phyloP scores from a whole-genome alignment of 345 rosid species.

The Cardamine occulta region DNA sequence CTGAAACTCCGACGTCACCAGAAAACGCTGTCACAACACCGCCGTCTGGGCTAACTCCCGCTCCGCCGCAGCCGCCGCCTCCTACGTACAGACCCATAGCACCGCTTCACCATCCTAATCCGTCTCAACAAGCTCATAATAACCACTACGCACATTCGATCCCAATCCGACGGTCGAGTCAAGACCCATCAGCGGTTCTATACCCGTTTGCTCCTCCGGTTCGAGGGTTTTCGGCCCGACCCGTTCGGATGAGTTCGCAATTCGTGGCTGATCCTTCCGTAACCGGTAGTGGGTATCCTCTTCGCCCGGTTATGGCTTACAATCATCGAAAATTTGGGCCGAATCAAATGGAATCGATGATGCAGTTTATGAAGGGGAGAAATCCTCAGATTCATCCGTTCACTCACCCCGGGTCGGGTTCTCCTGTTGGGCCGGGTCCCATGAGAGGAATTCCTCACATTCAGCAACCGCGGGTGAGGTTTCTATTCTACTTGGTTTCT shows the following conservation, averaged over 20 bases:
- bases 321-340: constrained; percentile 31
- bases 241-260: constrained; percentile 41
- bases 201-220: constrained; percentile 75
- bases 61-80: constrained; percentile 27
- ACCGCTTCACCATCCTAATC: constrained; percentile 32
- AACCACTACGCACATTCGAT: constrained; percentile 20
- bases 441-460: constrained; percentile 52
- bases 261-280: constrained; percentile 41
- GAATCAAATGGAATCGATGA: constrained; percentile 42
- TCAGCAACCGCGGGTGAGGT: constrained; percentile 49
- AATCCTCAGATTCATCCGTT: constrained; percentile 44
- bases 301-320: constrained; percentile 37
- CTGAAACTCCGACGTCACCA: neutral
- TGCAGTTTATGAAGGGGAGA: constrained; percentile 42
- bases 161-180: constrained; percentile 27
- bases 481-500: neutral
- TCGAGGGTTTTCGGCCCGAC: constrained; percentile 63
- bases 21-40: neutral
- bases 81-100: constrained; percentile 33
- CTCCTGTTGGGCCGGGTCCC: constrained; percentile 42
- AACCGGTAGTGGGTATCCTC: constrained; percentile 44
- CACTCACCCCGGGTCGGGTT: constrained; percentile 30
- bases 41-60: constrained; percentile 16
- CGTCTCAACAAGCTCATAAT: constrained; percentile 38
- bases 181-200: constrained; percentile 38